Evolutionary conservation across 2,329 filamentous ascomycete species (phyloP).

Genomic region (Ascochyta lentis): DNA sequence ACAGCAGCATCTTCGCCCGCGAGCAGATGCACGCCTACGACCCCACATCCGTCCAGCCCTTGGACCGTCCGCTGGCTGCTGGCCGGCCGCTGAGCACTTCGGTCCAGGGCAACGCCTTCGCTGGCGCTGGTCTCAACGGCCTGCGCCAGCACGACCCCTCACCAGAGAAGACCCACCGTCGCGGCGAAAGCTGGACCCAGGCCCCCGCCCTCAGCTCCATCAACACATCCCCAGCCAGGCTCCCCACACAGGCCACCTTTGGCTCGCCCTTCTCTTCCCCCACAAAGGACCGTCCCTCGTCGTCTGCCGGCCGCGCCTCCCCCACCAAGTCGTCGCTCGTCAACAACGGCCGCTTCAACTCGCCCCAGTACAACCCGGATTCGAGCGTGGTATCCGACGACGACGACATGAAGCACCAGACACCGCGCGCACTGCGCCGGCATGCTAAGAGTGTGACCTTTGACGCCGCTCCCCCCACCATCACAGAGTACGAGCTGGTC

Average conservation of each 20-base stretch:
- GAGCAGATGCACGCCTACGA: slow-evolving; percentile 95
- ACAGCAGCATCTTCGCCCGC: slow-evolving; percentile 94
- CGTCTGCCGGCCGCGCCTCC: slow-evolving; percentile 62
- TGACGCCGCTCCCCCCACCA: slow-evolving; percentile 87
- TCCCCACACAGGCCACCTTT: slow-evolving; percentile 60
- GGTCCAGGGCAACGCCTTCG: slow-evolving; percentile 74
- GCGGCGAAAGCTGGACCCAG: slow-evolving; percentile 65
- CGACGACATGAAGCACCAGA: slow-evolving; percentile 62
- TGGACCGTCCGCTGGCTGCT: slow-evolving; percentile 81
- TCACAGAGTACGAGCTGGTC: slow-evolving; percentile 98
- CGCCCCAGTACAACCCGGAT: slow-evolving; percentile 50
- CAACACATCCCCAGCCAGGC: slow-evolving; percentile 62
- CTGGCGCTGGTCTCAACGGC: slow-evolving; percentile 62
- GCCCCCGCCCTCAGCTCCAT: slow-evolving; percentile 65
- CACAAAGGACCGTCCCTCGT: slow-evolving; percentile 33
- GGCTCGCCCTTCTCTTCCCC: slow-evolving; percentile 32
- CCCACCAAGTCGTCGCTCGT: slow-evolving; percentile 91
- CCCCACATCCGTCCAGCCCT: slow-evolving; percentile 74
- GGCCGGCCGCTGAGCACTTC: slow-evolving; percentile 62
- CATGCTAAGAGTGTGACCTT: slow-evolving; percentile 98
- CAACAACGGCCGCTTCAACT: slow-evolving; percentile 63
- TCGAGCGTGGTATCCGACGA: slow-evolving; percentile 45
- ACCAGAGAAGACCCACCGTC: slow-evolving; percentile 44
- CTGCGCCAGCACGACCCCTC: slow-evolving; percentile 40
- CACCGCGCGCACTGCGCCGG: slow-evolving; percentile 74